Percentiles rank a stretch among this genome's conserved stretches.
Evolutionary conservation across 208 protist genomes (phyloP).

Genomic region (Wallacemonas sp.): DNA sequence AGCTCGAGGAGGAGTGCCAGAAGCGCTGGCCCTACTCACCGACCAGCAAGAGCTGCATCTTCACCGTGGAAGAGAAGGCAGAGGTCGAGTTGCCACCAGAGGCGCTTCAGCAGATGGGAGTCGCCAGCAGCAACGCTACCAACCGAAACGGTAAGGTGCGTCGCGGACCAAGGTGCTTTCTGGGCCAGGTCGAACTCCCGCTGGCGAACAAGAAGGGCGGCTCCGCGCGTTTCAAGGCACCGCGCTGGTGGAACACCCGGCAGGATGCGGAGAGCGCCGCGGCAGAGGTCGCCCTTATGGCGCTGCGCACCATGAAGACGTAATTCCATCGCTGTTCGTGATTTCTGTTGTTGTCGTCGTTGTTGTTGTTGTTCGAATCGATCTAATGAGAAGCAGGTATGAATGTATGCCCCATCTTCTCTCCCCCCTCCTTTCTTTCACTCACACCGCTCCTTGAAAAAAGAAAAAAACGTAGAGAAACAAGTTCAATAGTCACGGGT

Average conservation of each 20-base stretch:
- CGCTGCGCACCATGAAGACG: conserved; percentile 44
- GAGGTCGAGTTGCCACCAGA: conserved; percentile 41
- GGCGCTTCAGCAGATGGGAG: conserved; percentile 30
- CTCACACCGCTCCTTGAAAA: neutral
- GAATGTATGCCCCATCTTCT: conserved; percentile 2
- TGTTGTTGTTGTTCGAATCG: neutral
- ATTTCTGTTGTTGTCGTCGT: conserved; percentile 1
- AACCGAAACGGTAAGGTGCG: conserved; percentile 39
- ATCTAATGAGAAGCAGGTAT: too few relatives aligned
- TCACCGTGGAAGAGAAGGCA: conserved; percentile 52
- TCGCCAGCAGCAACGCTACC: conserved; percentile 28
- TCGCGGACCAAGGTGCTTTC: conserved; percentile 53
- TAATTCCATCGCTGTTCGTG: too few relatives aligned
- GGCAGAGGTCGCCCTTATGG: conserved; percentile 47
- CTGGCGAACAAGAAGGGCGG: conserved; percentile 68
- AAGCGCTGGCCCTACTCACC: conserved; percentile 74
- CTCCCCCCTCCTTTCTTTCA: conserved; percentile 1
- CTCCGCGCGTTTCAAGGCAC: conserved; percentile 42
- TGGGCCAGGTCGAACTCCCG: conserved; percentile 61
- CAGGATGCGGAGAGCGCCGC: conserved; percentile 57
- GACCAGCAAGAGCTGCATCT: conserved; percentile 58
- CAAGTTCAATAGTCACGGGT: too few relatives aligned
- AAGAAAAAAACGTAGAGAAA: too few relatives aligned
- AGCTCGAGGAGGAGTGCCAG: conserved; percentile 61
- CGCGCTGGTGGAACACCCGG: conserved; percentile 47